These are phyloP conservation scores for Entomortierella chlamydospora DNA, from an alignment of 192 early-diverging fungal species.

Conservation along the genomic window DNA sequence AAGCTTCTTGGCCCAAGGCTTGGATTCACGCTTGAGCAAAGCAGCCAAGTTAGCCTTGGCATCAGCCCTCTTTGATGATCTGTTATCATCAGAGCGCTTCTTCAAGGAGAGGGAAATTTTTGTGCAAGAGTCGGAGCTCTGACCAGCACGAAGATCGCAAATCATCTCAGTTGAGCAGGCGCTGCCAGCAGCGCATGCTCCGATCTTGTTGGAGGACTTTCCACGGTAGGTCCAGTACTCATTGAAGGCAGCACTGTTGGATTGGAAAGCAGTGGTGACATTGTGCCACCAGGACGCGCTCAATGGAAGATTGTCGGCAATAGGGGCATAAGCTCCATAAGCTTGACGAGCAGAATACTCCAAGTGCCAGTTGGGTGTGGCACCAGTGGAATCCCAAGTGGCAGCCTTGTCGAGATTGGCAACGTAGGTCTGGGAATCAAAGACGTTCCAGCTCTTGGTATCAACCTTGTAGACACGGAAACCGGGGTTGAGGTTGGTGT, in stretches of 20 bases:
- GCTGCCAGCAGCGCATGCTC: slow-evolving; percentile 20
- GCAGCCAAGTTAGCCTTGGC: not conserved
- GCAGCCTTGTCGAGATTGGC: slow-evolving; percentile 57
- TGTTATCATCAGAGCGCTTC: no score
- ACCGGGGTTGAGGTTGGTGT: slow-evolving; percentile 60
- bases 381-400: slow-evolving; percentile 43
- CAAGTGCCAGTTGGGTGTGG: slow-evolving; percentile 60
- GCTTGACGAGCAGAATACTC: slow-evolving; percentile 62
- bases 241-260: slow-evolving; percentile 42
- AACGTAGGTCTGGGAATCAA: slow-evolving; percentile 64
- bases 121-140: slow-evolving; percentile 31
- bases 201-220: slow-evolving; percentile 33
- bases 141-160: slow-evolving; percentile 34
- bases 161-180: slow-evolving; percentile 24
- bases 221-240: slow-evolving; percentile 53
- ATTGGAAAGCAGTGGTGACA: slow-evolving; percentile 58
- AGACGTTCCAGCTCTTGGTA: slow-evolving; percentile 57
- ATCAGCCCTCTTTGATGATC: not conserved
- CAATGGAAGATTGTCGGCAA: slow-evolving; percentile 31
- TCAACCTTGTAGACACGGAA: slow-evolving; percentile 68
- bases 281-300: slow-evolving; percentile 63
- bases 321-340: slow-evolving; percentile 34
- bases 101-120: slow-evolving; percentile 6
- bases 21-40: slow-evolving; percentile 21
- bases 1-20: slow-evolving; percentile 40